phyloP scores from a whole-genome alignment of 2,329 filamentous ascomycete genomes.

The Apiospora sp. region DNA sequence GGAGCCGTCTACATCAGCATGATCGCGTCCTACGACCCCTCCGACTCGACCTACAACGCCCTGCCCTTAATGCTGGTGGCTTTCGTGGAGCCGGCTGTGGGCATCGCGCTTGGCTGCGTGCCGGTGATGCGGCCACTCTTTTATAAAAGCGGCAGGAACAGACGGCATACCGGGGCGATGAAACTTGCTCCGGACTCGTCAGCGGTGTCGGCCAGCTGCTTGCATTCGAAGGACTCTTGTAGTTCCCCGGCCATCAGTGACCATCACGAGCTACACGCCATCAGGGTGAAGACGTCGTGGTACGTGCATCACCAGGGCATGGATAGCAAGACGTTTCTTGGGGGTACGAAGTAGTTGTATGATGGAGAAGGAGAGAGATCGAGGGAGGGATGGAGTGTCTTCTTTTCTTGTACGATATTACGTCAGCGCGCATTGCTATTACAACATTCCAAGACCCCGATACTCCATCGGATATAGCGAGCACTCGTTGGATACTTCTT shows the following conservation, averaged over 20 bases:
- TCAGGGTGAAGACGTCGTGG: conserved; percentile 22
- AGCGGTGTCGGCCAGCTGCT: not conserved
- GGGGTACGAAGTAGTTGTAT: not conserved
- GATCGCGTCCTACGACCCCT: conserved; percentile 17
- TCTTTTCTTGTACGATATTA: not conserved
- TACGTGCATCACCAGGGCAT: not conserved
- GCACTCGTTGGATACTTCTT: not conserved
- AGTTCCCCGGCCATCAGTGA: not conserved
- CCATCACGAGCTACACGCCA: not conserved
- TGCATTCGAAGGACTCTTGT: not conserved
- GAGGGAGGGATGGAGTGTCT: not conserved
- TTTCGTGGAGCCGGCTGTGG: conserved; percentile 22
- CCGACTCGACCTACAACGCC: conserved; percentile 24
- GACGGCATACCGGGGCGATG: not conserved
- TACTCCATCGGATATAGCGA: not conserved
- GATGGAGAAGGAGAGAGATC: not conserved
- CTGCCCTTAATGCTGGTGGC: conserved; percentile 17
- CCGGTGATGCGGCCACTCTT: conserved; percentile 23
- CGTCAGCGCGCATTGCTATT: not conserved
- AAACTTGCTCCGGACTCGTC: not conserved
- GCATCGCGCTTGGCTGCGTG: conserved; percentile 24
- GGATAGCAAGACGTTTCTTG: not conserved
- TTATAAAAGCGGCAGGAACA: not conserved
- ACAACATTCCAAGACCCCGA: not conserved
- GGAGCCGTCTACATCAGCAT: conserved; percentile 14